phyloP scores from a whole-genome alignment of 2,329 filamentous ascomycete species.

The Alternaria sp. region DNA sequence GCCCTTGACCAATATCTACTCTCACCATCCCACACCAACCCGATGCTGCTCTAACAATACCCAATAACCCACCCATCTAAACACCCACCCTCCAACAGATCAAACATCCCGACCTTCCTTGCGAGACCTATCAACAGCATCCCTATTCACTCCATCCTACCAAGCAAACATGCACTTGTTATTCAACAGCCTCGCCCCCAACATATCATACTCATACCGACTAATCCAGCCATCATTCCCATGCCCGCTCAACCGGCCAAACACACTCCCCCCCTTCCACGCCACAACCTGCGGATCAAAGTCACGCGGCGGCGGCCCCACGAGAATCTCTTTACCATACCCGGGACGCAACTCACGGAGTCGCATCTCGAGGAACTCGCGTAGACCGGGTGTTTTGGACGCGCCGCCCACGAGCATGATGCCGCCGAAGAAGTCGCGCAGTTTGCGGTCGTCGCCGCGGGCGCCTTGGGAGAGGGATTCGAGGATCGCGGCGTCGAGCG shows the following conservation, averaged over 20 bases:
- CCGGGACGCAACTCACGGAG: slow-evolving; percentile 69
- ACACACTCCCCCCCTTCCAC: slow-evolving; percentile 98
- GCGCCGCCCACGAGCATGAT: slow-evolving; percentile 50
- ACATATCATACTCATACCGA: slow-evolving; percentile 82
- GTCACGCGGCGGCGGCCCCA: slow-evolving; percentile 78
- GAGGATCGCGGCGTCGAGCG: slow-evolving; percentile 88
- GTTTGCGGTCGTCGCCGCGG: slow-evolving; percentile 88
- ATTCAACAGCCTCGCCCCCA: slow-evolving; percentile 78
- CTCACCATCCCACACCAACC: background rate
- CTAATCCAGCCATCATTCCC: slow-evolving; percentile 94
- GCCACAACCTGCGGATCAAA: slow-evolving; percentile 96
- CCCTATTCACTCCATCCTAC: slow-evolving; percentile 23
- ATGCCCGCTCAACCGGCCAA: slow-evolving; percentile 81
- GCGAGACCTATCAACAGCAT: background rate
- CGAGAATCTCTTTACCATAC: slow-evolving; percentile 71
- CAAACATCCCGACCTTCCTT: background rate
- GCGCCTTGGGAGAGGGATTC: slow-evolving; percentile 87
- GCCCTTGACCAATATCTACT: background rate
- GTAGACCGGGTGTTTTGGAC: slow-evolving; percentile 68
- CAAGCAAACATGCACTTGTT: slow-evolving; percentile 52
- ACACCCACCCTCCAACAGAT: background rate
- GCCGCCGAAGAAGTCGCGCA: slow-evolving; percentile 73
- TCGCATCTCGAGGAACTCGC: slow-evolving; percentile 80
- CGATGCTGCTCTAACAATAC: background rate
- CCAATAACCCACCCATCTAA: background rate